Evolutionary conservation across 2,329 filamentous ascomycete genomes (phyloP).

Genomic region (Ramularia endophylla): DNA sequence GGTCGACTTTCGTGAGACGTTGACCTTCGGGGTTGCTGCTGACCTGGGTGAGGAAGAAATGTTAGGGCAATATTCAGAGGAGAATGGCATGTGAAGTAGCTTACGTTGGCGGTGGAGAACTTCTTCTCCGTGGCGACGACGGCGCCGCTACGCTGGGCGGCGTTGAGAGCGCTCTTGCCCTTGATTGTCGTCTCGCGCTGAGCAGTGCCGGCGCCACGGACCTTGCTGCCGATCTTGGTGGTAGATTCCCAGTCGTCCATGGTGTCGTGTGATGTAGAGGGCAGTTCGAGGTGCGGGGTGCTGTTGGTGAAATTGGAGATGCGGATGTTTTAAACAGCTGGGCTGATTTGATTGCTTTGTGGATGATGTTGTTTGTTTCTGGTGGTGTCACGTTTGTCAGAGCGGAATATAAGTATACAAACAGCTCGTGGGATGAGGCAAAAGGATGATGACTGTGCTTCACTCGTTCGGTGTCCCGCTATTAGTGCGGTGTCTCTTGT

Average conservation of each 20-base stretch:
- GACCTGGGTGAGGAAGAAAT: constrained; percentile 19
- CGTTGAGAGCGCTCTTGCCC: constrained; percentile 79
- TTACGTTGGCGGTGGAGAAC: constrained; percentile 70
- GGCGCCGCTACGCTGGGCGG: constrained; percentile 73
- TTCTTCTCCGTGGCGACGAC: constrained; percentile 92
- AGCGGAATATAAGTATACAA: too few relatives aligned
- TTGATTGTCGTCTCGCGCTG: constrained; percentile 83
- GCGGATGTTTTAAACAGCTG: not conserved
- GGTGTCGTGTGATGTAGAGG: constrained; percentile 25
- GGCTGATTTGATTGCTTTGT: too few relatives aligned
- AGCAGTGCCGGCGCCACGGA: constrained; percentile 58
- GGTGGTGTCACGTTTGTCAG: too few relatives aligned
- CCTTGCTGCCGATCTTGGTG: constrained; percentile 91
- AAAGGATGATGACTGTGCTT: too few relatives aligned
- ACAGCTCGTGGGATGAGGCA: too few relatives aligned
- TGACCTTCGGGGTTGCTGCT: constrained; percentile 64
- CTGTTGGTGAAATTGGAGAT: not conserved
- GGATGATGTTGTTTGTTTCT: too few relatives aligned
- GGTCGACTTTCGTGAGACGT: constrained; percentile 95
- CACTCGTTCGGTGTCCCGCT: too few relatives aligned
- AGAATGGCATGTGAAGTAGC: constrained; percentile 31
- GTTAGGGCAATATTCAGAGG: constrained; percentile 4
- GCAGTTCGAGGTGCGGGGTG: not conserved
- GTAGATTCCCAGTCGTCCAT: constrained; percentile 73
- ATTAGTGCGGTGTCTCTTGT: too few relatives aligned